Percentiles rank a stretch among this genome's conserved stretches.
phyloP scores from a whole-genome alignment of 371 early-diverging fungal genomes.

The Paraphysoderma sedebokerense region DNA sequence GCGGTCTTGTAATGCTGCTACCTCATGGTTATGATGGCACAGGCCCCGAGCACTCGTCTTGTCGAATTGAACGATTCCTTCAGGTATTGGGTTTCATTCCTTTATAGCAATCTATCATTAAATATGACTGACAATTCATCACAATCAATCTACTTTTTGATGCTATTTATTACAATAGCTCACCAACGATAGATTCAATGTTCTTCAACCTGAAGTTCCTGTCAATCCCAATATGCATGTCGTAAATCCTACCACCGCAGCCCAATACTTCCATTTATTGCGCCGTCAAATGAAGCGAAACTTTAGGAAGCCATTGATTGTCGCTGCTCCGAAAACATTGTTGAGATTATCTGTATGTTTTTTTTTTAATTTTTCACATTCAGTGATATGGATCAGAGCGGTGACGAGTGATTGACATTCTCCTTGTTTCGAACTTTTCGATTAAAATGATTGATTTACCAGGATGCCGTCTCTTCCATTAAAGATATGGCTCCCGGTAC shows the following conservation, averaged over 20 bases:
- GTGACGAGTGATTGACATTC: neutral
- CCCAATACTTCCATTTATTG: slow-evolving; percentile 89
- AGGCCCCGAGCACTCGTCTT: slow-evolving; percentile 88
- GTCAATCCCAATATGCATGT: slow-evolving; percentile 79
- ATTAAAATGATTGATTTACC: slow-evolving; percentile 2
- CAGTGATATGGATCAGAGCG: neutral
- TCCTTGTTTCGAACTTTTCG: neutral
- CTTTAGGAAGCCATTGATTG: slow-evolving; percentile 83
- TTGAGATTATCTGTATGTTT: slow-evolving; percentile 38
- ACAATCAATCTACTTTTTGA: neutral
- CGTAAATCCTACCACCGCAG: slow-evolving; percentile 81
- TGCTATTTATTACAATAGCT: slow-evolving; percentile 24
- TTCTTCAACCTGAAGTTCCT: slow-evolving; percentile 21
- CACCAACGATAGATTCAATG: slow-evolving; percentile 57
- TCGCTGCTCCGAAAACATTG: slow-evolving; percentile 72
- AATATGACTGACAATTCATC: neutral
- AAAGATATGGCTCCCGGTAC: slow-evolving; percentile 74
- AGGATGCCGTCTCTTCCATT: slow-evolving; percentile 45
- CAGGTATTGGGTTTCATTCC: no score
- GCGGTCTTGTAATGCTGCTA: slow-evolving; percentile 73
- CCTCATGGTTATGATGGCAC: slow-evolving; percentile 96
- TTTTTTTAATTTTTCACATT: slow-evolving; percentile 10
- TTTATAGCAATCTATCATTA: slow-evolving; percentile 2
- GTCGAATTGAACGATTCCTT: slow-evolving; percentile 84
- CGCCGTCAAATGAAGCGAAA: slow-evolving; percentile 73